Evolutionary conservation across 2,329 filamentous ascomycete genomes (phyloP), one percentile per base, ranked within the genome.

Genomic region (Rutstroemia sp.): DNA sequence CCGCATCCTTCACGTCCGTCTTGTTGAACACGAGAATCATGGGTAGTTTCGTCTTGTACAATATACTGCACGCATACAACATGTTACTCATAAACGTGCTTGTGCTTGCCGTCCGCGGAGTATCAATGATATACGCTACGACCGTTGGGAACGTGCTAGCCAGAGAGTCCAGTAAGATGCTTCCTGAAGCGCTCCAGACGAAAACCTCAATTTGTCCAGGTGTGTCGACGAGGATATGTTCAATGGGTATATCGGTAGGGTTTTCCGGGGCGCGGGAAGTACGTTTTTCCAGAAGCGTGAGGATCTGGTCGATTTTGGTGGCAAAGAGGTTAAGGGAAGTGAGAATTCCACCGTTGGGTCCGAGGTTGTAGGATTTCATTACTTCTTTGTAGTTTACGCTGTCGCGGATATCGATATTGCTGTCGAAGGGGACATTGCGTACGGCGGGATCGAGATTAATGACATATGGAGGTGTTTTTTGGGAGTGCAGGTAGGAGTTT

Each of bases 21-120:
- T 99, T 99, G 78, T 99, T 99, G 79, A 99, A 97, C 10, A 99
- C 94, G 7, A 99, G 76, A 54, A 99, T 95, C 94, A 99, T 99
- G 23, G 94, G 94, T 0, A 99, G 78, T 71, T 95, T 96, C 2
- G 92, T 97, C 77, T 97, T 97, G 81, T 99, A 99, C 16, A 99
- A 81, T 62, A 99, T 99, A 58, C 89, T 95, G 78, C 94, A 97
- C 21, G 94, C 94, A 72, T 99, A 99, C 45, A 99, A 84, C 94
- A 99, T 99, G 74, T 99, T 99, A 71, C 89, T 95, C 94, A 99
- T 99, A 73, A 99, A 99, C 0, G 94, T 99, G 61, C 88, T 92
- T 0, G 94, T 97, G 41, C 90, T 95, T 38, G 88, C 84, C 14
- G 92, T 95, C 54, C 94, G 85, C 3, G 95, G 94, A 1, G 94